Base-by-base conservation (phyloP, 1,139 yeast species). In the Candida glucosophila region DNA sequence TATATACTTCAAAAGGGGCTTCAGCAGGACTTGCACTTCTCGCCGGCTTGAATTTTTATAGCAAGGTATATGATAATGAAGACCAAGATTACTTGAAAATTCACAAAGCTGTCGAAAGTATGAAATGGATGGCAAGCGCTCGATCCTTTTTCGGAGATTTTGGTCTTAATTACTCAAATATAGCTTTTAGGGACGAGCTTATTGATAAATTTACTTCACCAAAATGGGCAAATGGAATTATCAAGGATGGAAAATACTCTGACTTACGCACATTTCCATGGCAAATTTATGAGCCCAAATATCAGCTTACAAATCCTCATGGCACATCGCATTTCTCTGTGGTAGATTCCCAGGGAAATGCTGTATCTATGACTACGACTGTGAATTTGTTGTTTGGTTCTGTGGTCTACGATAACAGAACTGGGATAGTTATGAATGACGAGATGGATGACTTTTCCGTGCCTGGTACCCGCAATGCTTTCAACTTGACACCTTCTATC, bases 361-460 rank as follows among this genome's bases (percentile, higher is more conserved):
- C 95, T 0, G 88, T 90, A 4, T 64, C 85, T 3, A 63, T 88
- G 66, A 90, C 97, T 2, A 81, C 96, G 2, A 88, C 97, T 0
- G 76, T 90, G n/a, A 90, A 90, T 47, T 57, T 86, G 26, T 52
- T 73, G 24, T 90, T 86, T 52, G 98, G 97, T 1, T 77, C 90
- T 8, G 47, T 76, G 41, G 76, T 88, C 5, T 81, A 79, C 44
- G 97, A 88, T 46, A 77, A 79, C 2, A 47, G 35, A 1, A 88
- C 97, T 0, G 97, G 97, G 2, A 59, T 90, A 9, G 66, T 90
- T 6, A 57, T 90, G 42, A 90, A 90, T 55, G 77, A 85, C 39
- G 86, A 90, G 49, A 88, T 90, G 96, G 96, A 90, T 50, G 97
- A 90, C 49, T 90, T 90, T 44, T 78, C 94, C n/a, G 62, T 73